Conservation (phyloP, 768 basidiomycete genomes). For the Termitomyces sp. region DNA sequence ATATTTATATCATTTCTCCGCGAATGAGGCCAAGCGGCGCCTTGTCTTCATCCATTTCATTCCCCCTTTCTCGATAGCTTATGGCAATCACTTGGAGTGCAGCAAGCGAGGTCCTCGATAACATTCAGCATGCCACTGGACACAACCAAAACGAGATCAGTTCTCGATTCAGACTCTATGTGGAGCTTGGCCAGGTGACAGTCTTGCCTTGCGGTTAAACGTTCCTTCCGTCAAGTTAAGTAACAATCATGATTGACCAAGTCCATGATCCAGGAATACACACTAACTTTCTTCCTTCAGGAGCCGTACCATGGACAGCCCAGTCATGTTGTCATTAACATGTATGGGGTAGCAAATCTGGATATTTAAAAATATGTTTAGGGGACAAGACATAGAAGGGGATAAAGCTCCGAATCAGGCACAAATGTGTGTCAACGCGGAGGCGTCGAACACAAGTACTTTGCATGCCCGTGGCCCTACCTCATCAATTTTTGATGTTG, state of each 20-base stretch:
- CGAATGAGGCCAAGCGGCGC: not conserved
- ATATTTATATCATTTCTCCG: not conserved
- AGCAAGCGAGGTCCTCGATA: not conserved
- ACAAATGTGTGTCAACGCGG: not conserved
- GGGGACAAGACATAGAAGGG: not conserved
- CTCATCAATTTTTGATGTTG: not conserved
- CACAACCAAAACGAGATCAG: not conserved
- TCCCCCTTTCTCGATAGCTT: not conserved
- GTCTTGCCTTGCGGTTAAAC: not conserved
- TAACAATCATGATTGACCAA: not conserved
- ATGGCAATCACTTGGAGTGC: slow-evolving; percentile 4
- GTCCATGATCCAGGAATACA: not conserved
- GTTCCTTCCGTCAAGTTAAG: not conserved
- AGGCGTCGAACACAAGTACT: not conserved
- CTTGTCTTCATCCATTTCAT: not conserved
- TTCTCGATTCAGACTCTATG: not conserved
- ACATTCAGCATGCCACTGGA: not conserved
- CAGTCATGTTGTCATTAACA: not conserved
- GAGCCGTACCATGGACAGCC: not conserved
- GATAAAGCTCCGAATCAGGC: not conserved
- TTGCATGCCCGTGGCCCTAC: not conserved
- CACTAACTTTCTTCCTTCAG: not conserved
- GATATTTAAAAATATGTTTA: not conserved
- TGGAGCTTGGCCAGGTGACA: slow-evolving; percentile 23
- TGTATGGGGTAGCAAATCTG: not conserved